These are phyloP conservation scores for Parietaria judaica DNA, from an alignment of 306 rosid genomes.

Conservation along the genomic window DNA sequence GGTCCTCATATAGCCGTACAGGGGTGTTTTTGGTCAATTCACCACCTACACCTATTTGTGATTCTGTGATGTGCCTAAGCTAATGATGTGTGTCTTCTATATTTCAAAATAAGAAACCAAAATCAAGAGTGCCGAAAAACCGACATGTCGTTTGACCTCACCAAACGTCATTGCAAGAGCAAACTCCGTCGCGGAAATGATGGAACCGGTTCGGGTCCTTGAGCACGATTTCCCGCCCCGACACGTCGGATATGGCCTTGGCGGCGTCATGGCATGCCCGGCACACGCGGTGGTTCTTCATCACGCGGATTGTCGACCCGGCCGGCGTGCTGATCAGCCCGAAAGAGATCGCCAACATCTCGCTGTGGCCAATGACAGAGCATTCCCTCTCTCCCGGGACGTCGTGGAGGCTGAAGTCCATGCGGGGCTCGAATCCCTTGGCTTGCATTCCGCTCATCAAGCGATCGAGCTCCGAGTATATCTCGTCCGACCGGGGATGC, in stretches of 20 bases:
- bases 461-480: slow-evolving; percentile 44
- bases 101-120: no score
- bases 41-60: no score
- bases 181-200: slow-evolving; percentile 50
- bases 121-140: background rate
- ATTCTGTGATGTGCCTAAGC: no score
- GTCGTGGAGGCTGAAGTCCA: slow-evolving; percentile 51
- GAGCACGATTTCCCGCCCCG: slow-evolving; percentile 47
- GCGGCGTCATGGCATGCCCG: slow-evolving; percentile 49
- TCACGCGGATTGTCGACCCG: slow-evolving; percentile 39
- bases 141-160: slow-evolving; percentile 8
- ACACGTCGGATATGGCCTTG: slow-evolving; percentile 37
- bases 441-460: slow-evolving; percentile 49
- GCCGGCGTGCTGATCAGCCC: slow-evolving; percentile 48
- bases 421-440: slow-evolving; percentile 17
- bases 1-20: no score
- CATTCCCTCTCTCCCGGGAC: slow-evolving; percentile 72
- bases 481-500: slow-evolving; percentile 50
- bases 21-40: no score
- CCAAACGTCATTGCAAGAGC: slow-evolving; percentile 53
- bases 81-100: no score
- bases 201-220: slow-evolving; percentile 60
- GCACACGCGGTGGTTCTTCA: slow-evolving; percentile 49
- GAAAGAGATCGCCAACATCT: slow-evolving; percentile 57
- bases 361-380: slow-evolving; percentile 49